phyloP scores from a whole-genome alignment of 2,329 filamentous ascomycete species.

The Pseudogymnoascus destructans region DNA sequence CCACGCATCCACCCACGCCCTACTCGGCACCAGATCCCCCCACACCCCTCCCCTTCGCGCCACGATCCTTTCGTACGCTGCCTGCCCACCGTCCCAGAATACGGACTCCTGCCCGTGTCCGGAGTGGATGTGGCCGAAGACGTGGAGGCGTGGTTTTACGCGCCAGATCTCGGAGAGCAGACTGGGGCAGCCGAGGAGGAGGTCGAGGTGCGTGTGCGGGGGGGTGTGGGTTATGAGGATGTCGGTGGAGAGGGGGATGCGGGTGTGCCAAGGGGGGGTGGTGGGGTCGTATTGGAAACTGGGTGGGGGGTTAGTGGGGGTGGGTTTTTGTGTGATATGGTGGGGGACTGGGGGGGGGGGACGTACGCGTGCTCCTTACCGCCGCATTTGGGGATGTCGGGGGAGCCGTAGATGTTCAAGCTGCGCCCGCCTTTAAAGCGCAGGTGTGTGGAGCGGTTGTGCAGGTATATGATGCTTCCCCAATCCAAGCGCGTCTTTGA shows the following conservation, averaged over 20 bases:
- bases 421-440: constrained; percentile 45
- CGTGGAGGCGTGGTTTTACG: constrained; percentile 45
- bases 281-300: constrained; percentile 46
- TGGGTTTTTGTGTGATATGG: not conserved
- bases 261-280: constrained; percentile 46
- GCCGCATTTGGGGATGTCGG: constrained; percentile 68
- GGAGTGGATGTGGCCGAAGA: constrained; percentile 55
- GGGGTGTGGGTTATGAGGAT: constrained; percentile 55
- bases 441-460: constrained; percentile 53
- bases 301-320: constrained; percentile 2
- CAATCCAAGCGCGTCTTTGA: constrained; percentile 45
- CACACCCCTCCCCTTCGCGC: constrained; percentile 26
- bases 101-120: constrained; percentile 45
- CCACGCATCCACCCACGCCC: constrained; percentile 37
- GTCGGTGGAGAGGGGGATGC: constrained; percentile 45
- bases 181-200: constrained; percentile 43
- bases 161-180: constrained; percentile 46
- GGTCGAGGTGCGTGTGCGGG: constrained; percentile 40
- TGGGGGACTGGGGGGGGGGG: not conserved
- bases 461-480: constrained; percentile 55
- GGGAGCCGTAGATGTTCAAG: constrained; percentile 66
- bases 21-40: constrained; percentile 20
- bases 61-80: constrained; percentile 24
- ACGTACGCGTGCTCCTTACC: constrained; percentile 49
- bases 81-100: constrained; percentile 49